Evolutionary conservation across 768 basidiomycete genomes (phyloP), one percentile per base, ranked within the genome.

Genomic region (Psilocybe tampanensis): DNA sequence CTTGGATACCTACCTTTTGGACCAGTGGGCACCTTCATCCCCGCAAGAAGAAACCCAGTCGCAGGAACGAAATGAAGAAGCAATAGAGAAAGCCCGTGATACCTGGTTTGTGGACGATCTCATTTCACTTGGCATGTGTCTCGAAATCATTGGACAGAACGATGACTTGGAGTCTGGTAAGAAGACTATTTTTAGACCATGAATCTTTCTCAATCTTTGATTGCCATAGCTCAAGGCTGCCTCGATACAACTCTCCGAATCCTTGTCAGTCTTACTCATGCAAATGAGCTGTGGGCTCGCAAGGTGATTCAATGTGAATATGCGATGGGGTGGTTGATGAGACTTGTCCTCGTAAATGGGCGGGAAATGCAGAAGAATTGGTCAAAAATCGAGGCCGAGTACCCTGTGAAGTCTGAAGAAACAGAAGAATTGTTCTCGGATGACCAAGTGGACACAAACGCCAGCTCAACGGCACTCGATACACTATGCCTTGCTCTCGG

Each of bases 401-500:
- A 49, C 34, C 23, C 39, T 18, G 58, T 56, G 54, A 57, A 48
- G 44, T 54, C 29, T 36, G 52, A 56, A 51, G 56, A 56, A 24
- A 48, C 44, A 49, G 66, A 33, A 41, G 43, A 44, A 29, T 9
- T 8, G 42, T 19, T 32, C 45, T 32, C 34, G 26, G 45, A 55
- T 18, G 58, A 56, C 8, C 56, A 55, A 44, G 66, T 62, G 8
- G 63, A 63, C n/a, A 61, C 63, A 48, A 56, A 61, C 18, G 54
- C 55, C 12, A 57, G 54, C 17, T 61, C 60, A 8, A 76, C 80
- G 36, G 72, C 79, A 3, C 74, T 90, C n/a, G 92, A 94, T 66
- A 77, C 80, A 32, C 73, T 92, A 4, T 93, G 90, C 68, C 84
- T 94, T 23, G 81, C 86, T 6, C 78, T 94, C 5, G 92, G 86